A percentile compares a stretch with the other conserved stretches of the same genome.
Conservation (phyloP, 805 yeast genomes). For the Saccharomycopsis guyanensis region DNA sequence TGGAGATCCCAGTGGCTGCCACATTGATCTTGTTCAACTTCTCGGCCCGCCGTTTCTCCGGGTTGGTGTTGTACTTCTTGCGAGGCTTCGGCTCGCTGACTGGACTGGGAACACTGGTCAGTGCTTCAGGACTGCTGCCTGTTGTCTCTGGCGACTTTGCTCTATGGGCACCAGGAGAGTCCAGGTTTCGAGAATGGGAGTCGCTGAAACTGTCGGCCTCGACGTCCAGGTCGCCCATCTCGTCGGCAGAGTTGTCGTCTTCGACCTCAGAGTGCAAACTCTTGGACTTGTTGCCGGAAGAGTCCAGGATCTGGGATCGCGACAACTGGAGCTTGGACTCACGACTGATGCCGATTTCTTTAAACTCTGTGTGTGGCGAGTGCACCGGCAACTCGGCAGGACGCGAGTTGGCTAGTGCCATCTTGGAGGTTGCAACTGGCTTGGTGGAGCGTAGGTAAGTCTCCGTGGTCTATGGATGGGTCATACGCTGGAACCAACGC, state of each 20-base stretch:
- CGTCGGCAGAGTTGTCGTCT: neutral
- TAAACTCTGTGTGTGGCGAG: conserved; percentile 18
- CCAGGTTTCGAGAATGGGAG: neutral
- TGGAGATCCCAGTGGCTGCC: conserved; percentile 61
- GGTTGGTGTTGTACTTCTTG: conserved; percentile 19
- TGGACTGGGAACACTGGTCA: neutral
- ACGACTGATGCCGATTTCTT: conserved; percentile 6
- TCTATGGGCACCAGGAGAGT: neutral
- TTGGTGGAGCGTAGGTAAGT: too few species aligned
- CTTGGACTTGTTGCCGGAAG: neutral
- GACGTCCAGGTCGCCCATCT: neutral
- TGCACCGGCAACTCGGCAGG: conserved; percentile 16
- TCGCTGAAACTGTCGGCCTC: neutral
- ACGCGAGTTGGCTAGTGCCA: conserved; percentile 14
- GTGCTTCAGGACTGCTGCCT: neutral
- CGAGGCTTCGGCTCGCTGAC: conserved; percentile 10
- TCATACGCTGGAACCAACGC: neutral
- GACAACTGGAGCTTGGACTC: conserved; percentile 14
- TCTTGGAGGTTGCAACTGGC: neutral
- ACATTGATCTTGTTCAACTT: conserved; percentile 34
- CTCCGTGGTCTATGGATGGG: neutral
- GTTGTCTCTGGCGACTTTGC: neutral
- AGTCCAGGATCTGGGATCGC: conserved; percentile 12
- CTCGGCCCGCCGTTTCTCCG: conserved; percentile 29
- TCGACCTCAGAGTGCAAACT: neutral